A percentile compares a stretch with the other conserved stretches of the same genome.
phyloP scores from a whole-genome alignment of 306 rosid genomes.

The Hippophae rhamnoides region DNA sequence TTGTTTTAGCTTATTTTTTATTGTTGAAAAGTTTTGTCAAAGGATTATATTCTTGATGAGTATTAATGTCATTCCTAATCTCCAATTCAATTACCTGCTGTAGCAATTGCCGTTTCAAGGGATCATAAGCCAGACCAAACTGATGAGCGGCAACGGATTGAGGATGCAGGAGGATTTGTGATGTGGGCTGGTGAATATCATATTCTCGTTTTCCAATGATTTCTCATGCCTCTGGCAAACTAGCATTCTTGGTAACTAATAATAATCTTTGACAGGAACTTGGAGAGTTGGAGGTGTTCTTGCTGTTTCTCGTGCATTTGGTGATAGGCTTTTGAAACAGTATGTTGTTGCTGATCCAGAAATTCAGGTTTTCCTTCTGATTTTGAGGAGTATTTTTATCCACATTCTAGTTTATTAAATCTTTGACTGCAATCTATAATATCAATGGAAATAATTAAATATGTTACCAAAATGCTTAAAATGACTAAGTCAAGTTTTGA shows the following conservation, averaged over 20 bases:
- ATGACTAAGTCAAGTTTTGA: no score
- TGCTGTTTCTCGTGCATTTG: constrained; percentile 96
- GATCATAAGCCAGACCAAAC: constrained; percentile 98
- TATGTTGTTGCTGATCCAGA: constrained; percentile 99
- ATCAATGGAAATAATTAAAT: no score
- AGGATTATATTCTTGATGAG: neutral
- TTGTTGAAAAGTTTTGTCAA: constrained; percentile 4
- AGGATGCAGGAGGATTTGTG: constrained; percentile 93
- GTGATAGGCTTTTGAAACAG: constrained; percentile 91
- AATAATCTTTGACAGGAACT: constrained; percentile 48
- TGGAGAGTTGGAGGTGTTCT: constrained; percentile 99
- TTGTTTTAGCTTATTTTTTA: neutral
- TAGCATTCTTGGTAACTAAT: constrained; percentile 11
- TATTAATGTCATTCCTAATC: constrained; percentile 13
- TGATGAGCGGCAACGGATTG: constrained; percentile 91
- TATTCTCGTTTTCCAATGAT: neutral
- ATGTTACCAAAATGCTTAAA: no score
- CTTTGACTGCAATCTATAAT: neutral
- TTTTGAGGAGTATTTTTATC: neutral
- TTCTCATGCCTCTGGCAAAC: constrained; percentile 2
- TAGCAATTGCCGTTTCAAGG: constrained; percentile 93
- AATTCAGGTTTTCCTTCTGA: constrained; percentile 53
- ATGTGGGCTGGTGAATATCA: constrained; percentile 83
- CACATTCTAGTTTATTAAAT: constrained; percentile 5
- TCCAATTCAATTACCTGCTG: constrained; percentile 16